Evolutionary conservation across 1,284 basidiomycete species (phyloP).

Genomic region (Microbotryum scabiosae): DNA sequence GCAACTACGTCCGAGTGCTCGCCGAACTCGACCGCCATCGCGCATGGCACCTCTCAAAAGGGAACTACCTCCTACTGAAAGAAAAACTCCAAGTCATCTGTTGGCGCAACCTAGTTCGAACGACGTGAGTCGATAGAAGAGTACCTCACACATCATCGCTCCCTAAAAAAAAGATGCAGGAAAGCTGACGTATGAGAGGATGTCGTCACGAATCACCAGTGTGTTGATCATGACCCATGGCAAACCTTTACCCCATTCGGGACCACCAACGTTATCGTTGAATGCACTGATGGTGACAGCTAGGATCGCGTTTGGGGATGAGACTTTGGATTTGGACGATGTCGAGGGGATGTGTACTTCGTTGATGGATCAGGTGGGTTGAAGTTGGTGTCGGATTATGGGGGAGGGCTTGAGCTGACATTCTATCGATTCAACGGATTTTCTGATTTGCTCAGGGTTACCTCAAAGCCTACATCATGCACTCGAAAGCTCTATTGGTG

Average conservation of each 20-base stretch:
- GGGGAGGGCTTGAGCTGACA: not conserved
- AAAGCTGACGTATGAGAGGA: too few relatives aligned
- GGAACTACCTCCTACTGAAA: constrained; percentile 39
- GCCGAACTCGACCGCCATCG: constrained; percentile 36
- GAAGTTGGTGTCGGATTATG: not conserved
- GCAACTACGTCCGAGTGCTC: constrained; percentile 35
- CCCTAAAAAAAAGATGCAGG: too few relatives aligned
- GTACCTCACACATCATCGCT: too few relatives aligned
- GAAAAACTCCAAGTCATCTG: constrained; percentile 42
- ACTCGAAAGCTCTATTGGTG: constrained; percentile 39
- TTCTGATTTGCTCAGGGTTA: constrained; percentile 35
- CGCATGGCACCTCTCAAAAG: constrained; percentile 38
- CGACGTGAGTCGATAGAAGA: constrained; percentile 33
- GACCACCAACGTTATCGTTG: constrained; percentile 38
- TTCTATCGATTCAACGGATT: not conserved
- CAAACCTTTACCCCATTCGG: constrained; percentile 24
- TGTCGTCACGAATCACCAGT: constrained; percentile 1
- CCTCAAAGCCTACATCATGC: constrained; percentile 42
- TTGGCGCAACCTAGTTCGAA: constrained; percentile 42
- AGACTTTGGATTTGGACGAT: constrained; percentile 38
- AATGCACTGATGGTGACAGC: constrained; percentile 35
- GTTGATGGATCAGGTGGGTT: constrained; percentile 40
- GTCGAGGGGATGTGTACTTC: constrained; percentile 41
- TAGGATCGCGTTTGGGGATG: constrained; percentile 37
- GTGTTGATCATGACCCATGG: constrained; percentile 22